These are phyloP conservation scores for Xylariaceae sp. DNA, from an alignment of 2,329 filamentous ascomycete genomes.

Conservation along the genomic window DNA sequence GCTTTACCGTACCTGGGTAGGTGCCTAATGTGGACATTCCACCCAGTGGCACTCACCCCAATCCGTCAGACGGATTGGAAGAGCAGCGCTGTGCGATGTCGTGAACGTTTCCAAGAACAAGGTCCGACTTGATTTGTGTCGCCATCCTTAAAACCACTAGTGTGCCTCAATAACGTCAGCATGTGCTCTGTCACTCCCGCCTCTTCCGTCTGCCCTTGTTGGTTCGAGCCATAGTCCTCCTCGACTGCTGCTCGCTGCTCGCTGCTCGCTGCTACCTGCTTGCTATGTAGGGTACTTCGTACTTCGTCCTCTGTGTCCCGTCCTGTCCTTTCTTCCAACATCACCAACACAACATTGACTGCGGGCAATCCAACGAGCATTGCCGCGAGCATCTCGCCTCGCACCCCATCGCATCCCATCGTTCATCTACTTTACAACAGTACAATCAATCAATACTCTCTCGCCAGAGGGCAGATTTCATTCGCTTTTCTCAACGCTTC, in stretches of 20 bases:
- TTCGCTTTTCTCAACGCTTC: slow-evolving; percentile 11
- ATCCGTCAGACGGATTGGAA: not conserved
- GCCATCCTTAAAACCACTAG: not conserved
- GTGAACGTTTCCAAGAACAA: not conserved
- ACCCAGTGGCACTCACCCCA: not conserved
- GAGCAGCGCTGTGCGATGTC: not conserved
- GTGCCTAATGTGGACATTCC: not conserved
- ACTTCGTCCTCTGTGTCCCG: not conserved
- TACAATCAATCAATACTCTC: not conserved
- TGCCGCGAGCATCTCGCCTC: not conserved
- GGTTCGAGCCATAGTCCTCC: too few relatives aligned
- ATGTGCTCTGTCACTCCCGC: not conserved
- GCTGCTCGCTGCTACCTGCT: not conserved
- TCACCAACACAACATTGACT: not conserved
- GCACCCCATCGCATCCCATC: not conserved
- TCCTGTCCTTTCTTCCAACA: not conserved
- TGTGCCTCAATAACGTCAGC: slow-evolving; percentile 1
- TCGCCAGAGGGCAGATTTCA: slow-evolving; percentile 13
- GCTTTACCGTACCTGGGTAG: not conserved
- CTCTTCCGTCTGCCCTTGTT: not conserved
- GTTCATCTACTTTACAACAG: not conserved
- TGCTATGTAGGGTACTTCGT: not conserved
- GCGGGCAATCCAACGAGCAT: not conserved
- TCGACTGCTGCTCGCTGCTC: not conserved
- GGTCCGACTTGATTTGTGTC: not conserved